phyloP scores from a whole-genome alignment of 1,139 yeast species.

The Hanseniaspora uvarum region DNA sequence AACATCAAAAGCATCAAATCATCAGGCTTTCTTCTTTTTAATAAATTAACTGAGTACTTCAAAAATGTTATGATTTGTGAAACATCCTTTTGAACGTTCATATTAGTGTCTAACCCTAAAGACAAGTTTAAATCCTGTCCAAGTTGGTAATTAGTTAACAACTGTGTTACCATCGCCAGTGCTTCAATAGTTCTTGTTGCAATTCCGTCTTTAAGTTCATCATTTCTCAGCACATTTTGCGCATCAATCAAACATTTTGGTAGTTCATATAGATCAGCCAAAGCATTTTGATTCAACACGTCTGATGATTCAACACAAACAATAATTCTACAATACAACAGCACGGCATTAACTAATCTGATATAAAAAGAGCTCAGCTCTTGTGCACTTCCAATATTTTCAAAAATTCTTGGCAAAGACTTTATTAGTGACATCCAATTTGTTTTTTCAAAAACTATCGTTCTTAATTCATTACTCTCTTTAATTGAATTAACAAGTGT shows the following conservation, averaged over 20 bases:
- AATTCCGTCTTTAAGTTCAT: neutral
- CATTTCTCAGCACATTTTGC: neutral
- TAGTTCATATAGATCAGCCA: neutral
- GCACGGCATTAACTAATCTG: constrained; percentile 9
- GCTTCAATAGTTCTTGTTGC: neutral
- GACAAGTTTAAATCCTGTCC: neutral
- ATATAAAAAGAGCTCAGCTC: constrained; percentile 1
- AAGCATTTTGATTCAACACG: neutral
- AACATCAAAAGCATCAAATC: constrained; percentile 4
- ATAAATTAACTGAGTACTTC: neutral
- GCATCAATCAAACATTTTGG: neutral
- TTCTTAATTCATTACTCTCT: neutral
- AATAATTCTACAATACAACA: constrained; percentile 13
- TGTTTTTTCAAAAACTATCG: neutral
- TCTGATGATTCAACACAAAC: neutral
- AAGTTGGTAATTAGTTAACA: neutral
- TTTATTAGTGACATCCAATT: neutral
- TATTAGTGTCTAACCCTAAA: constrained; percentile 3
- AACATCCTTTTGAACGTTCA: neutral
- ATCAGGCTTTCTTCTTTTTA: neutral
- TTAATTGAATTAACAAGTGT: neutral
- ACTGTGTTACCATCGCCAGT: constrained; percentile 6
- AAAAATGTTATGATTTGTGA: neutral
- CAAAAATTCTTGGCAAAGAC: neutral
- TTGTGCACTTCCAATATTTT: neutral